These are phyloP conservation scores for Candida lessepsii DNA, from an alignment of 805 yeast genomes.

Conservation along the genomic window DNA sequence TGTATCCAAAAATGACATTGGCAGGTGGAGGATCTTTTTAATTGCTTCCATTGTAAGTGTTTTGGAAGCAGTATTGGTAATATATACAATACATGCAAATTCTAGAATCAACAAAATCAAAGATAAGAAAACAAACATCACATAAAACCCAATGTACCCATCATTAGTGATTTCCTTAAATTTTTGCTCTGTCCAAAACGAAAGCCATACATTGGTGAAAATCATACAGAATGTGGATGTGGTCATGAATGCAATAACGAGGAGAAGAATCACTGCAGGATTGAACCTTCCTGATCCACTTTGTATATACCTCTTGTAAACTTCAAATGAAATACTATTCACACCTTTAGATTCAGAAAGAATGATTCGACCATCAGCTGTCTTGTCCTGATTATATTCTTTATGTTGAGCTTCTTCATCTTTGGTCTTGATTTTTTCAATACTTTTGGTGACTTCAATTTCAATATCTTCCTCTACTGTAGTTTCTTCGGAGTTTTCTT, in stretches of 20 bases:
- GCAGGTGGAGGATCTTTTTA: conserved; percentile 61
- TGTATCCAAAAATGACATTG: conserved; percentile 79
- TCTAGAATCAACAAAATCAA: conserved; percentile 43
- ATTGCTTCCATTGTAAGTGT: conserved; percentile 63
- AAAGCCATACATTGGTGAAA: conserved; percentile 74
- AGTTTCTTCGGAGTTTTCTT: conserved; percentile 11
- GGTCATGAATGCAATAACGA: conserved; percentile 29
- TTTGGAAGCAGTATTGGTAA: conserved; percentile 53
- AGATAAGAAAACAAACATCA: conserved; percentile 54
- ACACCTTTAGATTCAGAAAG: conserved; percentile 57
- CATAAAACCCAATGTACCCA: conserved; percentile 72
- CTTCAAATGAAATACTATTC: conserved; percentile 47
- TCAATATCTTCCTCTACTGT: neutral
- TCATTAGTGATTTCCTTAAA: conserved; percentile 47
- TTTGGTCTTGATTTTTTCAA: conserved; percentile 2
- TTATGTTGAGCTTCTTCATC: conserved; percentile 32
- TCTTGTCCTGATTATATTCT: conserved; percentile 26
- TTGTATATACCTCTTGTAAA: conserved; percentile 50
- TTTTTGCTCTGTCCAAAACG: conserved; percentile 70
- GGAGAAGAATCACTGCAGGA: conserved; percentile 18
- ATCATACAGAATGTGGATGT: conserved; percentile 51
- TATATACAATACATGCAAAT: conserved; percentile 46
- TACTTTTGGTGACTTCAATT: conserved; percentile 1
- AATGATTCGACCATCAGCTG: conserved; percentile 27
- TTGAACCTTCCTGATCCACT: conserved; percentile 55